These are phyloP conservation scores for Ophiocordyceps unilateralis DNA, from an alignment of 2,329 filamentous ascomycete species.

Conservation along the genomic window DNA sequence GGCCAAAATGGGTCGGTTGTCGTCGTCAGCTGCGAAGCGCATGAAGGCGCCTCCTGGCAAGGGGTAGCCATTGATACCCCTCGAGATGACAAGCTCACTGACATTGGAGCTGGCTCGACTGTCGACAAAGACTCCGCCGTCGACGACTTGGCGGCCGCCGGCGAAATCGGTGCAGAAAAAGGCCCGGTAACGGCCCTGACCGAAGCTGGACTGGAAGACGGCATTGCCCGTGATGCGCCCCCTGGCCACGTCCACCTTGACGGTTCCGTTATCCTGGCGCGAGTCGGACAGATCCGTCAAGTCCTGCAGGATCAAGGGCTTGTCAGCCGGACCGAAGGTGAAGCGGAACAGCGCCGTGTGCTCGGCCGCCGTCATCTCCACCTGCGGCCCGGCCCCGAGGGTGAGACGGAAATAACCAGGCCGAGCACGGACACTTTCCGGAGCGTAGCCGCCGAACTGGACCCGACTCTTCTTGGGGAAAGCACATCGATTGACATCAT, in stretches of 20 bases:
- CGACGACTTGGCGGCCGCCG: conserved; percentile 33
- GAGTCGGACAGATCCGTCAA: conserved; percentile 46
- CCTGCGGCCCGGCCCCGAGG: conserved; percentile 36
- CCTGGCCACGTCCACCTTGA: conserved; percentile 34
- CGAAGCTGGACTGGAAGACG: conserved; percentile 47
- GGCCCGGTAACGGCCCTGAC: conserved; percentile 38
- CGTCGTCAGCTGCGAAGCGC: conserved; percentile 41
- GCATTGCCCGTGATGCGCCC: conserved; percentile 48
- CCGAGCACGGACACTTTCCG: conserved; percentile 33
- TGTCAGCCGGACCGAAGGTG: conserved; percentile 27
- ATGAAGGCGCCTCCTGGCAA: conserved; percentile 47
- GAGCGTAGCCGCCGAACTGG: conserved; percentile 25
- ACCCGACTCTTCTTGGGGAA: conserved; percentile 32
- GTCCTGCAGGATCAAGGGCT: conserved; percentile 48
- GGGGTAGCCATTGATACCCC: conserved; percentile 33
- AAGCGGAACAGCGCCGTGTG: conserved; percentile 50
- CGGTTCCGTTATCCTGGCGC: conserved; percentile 36
- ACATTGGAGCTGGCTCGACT: conserved; percentile 31
- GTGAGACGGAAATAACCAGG: conserved; percentile 51
- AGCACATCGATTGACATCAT: conserved; percentile 43
- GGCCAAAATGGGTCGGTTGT: conserved; percentile 35
- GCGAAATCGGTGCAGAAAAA: conserved; percentile 54
- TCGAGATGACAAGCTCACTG: conserved; percentile 28
- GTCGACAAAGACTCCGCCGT: conserved; percentile 44
- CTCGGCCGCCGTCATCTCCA: conserved; percentile 52